Evolutionary conservation across 208 protist species (phyloP).

Genomic region (Trichomonas gallinae): DNA sequence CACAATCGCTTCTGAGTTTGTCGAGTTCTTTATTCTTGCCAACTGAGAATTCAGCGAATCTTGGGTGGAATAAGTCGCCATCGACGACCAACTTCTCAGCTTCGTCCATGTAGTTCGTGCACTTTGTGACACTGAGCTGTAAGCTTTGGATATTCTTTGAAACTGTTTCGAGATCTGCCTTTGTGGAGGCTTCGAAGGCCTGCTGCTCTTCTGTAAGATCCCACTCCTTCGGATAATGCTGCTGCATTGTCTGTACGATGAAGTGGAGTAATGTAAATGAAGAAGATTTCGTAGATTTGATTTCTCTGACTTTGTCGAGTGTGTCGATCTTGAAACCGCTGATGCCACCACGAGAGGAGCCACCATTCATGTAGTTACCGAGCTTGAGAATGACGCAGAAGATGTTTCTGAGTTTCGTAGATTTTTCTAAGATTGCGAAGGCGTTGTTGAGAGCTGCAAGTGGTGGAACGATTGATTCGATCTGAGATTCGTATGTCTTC

Average conservation of each 20-base stretch:
- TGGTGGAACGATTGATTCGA: background rate
- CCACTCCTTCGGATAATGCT: background rate
- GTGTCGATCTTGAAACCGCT: background rate
- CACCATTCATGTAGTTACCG: conserved; percentile 4
- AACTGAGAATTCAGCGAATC: background rate
- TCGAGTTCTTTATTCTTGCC: background rate
- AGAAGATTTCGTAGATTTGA: background rate
- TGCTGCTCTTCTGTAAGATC: background rate
- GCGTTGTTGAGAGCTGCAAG: background rate
- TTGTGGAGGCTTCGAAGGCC: background rate
- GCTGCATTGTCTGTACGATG: background rate
- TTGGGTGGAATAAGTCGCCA: background rate
- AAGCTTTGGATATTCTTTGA: background rate
- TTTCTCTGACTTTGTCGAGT: background rate
- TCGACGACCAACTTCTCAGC: background rate
- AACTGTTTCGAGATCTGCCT: background rate
- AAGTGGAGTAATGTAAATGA: background rate
- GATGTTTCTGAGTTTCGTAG: background rate
- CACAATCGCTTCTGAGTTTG: background rate
- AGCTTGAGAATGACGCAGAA: background rate
- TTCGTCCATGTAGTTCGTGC: background rate
- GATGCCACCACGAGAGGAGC: background rate
- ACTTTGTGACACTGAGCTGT: background rate
- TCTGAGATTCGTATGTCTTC: background rate
- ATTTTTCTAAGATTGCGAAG: background rate